Base-by-base conservation (phyloP, 176 grass and related monocot species). In the Puya raimondii region DNA sequence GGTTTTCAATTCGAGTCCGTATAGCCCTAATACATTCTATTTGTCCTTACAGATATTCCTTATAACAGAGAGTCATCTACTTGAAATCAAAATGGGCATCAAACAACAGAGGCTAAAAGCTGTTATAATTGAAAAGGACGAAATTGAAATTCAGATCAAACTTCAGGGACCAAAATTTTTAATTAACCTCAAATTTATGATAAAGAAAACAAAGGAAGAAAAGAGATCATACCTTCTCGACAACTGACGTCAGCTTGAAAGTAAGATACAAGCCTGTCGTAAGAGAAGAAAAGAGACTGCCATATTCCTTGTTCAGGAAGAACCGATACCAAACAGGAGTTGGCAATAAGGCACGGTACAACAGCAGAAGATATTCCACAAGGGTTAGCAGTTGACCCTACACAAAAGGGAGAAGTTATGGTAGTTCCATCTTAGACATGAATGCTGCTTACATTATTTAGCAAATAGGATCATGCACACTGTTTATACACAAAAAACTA, bases 351-450 rank as follows among this genome's bases (percentile, higher is more conserved):
- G 89, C 87, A 63, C 94, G 94, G 64, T 99, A 99, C 23, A 99
- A 69, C 67, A 99, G 89, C 20, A 99, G 71, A 66, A 99, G 82
- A 74, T 99, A 93, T 73, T 99, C 94, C 51, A 99, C 80, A 70
- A 99, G 79, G 6, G 94, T 99, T 75, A 99, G 56, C 87, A 99
- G 93, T 90, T 97, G 94, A n/a, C 94, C 94, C 94, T 99, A 85
- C 23, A 21, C 65, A 53, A 71, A 83, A 80, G 76, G n/a, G 82
- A 12, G 53, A 71, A 78, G 10, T 20, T 61, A 61, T 18, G 16
- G 21, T 18, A 61, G 21, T 61, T 61, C 56, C 16, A 21, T 61
- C 21, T 61, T 61, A 61, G 56, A 61, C 4, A 61, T 61, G 10
- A 22, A 56, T 56, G 6, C 12, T 42, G 6, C 33, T 42, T 42